Percentiles rank a stretch among this genome's conserved stretches.
phyloP scores from a whole-genome alignment of 2,329 filamentous ascomycete species.

The Colletotrichum godetiae region DNA sequence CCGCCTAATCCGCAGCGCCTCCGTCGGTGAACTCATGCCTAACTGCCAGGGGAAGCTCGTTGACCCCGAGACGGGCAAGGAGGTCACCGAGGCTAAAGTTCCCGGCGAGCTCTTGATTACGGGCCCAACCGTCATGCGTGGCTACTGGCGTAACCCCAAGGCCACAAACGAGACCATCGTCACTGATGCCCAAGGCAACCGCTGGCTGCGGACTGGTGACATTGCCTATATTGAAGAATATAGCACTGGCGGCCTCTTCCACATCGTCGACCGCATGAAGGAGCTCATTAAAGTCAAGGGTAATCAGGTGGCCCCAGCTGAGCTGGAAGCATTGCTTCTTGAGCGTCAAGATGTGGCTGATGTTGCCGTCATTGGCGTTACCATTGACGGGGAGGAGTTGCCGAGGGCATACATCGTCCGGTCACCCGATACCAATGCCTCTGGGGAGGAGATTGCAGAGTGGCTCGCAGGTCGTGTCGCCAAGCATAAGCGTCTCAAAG shows the following conservation, averaged over 20 bases:
- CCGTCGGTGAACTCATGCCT: conserved; percentile 76
- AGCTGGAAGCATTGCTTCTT: conserved; percentile 52
- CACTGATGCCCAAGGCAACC: conserved; percentile 57
- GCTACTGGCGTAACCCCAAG: conserved; percentile 79
- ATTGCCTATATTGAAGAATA: conserved; percentile 74
- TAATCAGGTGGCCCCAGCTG: conserved; percentile 69
- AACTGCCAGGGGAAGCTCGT: conserved; percentile 79
- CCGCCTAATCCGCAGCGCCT: conserved; percentile 48
- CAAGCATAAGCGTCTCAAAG: conserved; percentile 73
- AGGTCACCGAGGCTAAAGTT: conserved; percentile 61
- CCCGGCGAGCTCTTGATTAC: conserved; percentile 80
- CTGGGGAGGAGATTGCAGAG: conserved; percentile 66
- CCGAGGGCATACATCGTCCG: conserved; percentile 72
- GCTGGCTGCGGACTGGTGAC: conserved; percentile 82
- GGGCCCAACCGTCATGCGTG: conserved; percentile 78
- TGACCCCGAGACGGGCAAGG: conserved; percentile 60
- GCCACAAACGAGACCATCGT: conserved; percentile 71
- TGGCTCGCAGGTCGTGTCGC: conserved; percentile 75
- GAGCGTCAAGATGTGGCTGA: conserved; percentile 63
- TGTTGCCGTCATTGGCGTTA: conserved; percentile 73
- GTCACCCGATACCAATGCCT: conserved; percentile 55
- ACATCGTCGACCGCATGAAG: conserved; percentile 80
- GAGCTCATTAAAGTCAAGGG: conserved; percentile 73
- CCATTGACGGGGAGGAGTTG: conserved; percentile 63
- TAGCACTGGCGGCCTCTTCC: conserved; percentile 59